Base-by-base conservation (phyloP, 257 asterid species). In the Plantago elongata region DNA sequence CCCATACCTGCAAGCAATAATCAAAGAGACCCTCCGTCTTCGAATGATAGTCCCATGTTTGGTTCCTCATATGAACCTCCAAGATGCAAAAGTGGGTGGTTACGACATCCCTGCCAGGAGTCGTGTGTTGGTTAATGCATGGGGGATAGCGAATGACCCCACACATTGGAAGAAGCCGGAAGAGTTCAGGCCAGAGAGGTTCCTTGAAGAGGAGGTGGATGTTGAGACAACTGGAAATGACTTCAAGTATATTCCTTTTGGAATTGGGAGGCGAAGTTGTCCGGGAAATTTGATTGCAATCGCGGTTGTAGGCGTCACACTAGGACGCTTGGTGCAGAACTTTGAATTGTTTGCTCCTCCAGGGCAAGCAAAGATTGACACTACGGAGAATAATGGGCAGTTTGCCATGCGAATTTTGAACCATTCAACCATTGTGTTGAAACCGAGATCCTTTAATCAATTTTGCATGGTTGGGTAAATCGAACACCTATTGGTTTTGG, bases 61-160 rank as follows among this genome's bases (percentile, higher is more conserved):
- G 48, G 88, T 86, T 11, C 91, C 95, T 16, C 95, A 86, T 77
- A 86, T 86, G 95, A 86, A 83, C 67, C 87, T 83, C 65, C 70
- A 86, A 12, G 84, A 86, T 0, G 89, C 91, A 43, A 86, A 81
- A 74, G 84, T 86, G 0, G 67, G 73, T 0, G 91, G 84, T 10
- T 79, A 66, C 15, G 95, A 86, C 62, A 81, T 86, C 44, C 95
- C 95, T 0, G 89, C 89, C 0, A 85, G 81, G 74, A 81, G 91
- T 84, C 82, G 82, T 66, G 75, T 86, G 71, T 51, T 84, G 72
- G 85, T 86, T 13, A 86, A 86, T 6, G 89, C 95, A 9, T 86
- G 95, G 95, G 77, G 83, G 78, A 57, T 83, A 3, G 91, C 91
- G 1, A 86, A 86, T 75, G 69, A 83, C 67, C 95, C 91, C 0